Base-by-base conservation (phyloP, 805 yeast genomes). In the Nakazawaea wickerhamii region DNA sequence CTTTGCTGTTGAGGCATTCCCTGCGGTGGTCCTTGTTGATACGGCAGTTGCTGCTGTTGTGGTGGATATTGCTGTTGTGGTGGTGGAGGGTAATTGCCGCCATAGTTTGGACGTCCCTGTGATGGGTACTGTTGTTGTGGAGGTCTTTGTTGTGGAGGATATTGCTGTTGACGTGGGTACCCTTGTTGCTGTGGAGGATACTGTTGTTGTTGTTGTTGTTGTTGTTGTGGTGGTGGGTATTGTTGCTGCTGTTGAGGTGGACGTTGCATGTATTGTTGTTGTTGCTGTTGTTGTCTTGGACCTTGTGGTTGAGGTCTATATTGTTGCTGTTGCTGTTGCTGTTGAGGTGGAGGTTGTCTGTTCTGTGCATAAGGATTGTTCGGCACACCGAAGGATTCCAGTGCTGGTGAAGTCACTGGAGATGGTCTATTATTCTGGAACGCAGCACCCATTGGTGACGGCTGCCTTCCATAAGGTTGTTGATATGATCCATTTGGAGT, bases 231-330 rank as follows among this genome's bases (percentile, higher is more conserved):
- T 11, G 45, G 37, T 9, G 21, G 30, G 14, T 26, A 32, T 21
- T 18, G 40, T 23, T 36, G 35, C 13, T 38, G 40, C 10, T 23
- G 43, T 20, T 15, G 36, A 6, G 25, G 44, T 3, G 31, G 36
- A 9, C 14, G 23, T 19, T 28, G 34, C 25, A 19, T 33, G 11
- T 32, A 39, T 15, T 30, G 40, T 14, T 33, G 44, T 31, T 17
- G 50, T 19, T 27, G 43, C 5, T 30, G 40, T 13, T 20, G 33
- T 11, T 30, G 43, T 21, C 36, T 35, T 10, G 41, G 46, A 10
- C 44, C 52, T 36, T 30, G 34, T 13, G 49, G 52, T 17, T 42
- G 49, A 15, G 38, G 50, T 33, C 48, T 40, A 28, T 42, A 50
- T 14, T 48, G 48, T 27, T 38, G 50, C 15, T 41, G 47, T 44